Evolutionary conservation across 1,139 yeast species (phyloP), one percentile per base, ranked within the genome.

Genomic region (Debaryomyces sp.): DNA sequence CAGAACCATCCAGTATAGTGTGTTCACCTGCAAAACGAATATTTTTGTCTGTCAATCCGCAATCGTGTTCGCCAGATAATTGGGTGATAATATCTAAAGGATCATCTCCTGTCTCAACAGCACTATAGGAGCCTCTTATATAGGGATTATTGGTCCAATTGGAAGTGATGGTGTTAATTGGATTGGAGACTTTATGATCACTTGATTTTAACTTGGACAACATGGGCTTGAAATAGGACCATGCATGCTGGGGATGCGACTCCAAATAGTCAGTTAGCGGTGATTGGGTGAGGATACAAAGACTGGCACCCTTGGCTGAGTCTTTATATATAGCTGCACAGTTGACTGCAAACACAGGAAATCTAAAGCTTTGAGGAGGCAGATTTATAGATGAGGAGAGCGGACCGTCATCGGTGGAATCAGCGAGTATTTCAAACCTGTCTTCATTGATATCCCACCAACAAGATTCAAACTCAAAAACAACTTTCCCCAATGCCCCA

Each of bases 11-110:
- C 57, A 77, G 68, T 22, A 80, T 78, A 1, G 95, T 82, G 60
- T 88, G 96, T 63, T 89, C 96, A 10, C 96, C 96, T 0, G 96
- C 96, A 70, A 89, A 89, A 45, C 94, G 71, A 5, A 89, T 72
- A 13, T 75, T 67, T 7, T 64, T 57, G n/a, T 64, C 57, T 5
- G 63, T 55, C 32, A 74, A 48, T 1, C 84, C 87, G 39, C 88
- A 89, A n/a, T 67, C 70, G 33, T 63, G 56, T 38, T 71, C 77
- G 27, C 79, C 77, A 32, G 78, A 75, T 48, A 88, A 72, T 46
- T 68, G 73, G 5, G 85, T 80, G 6, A 84, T 64, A 4, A 84
- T 73, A 44, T 80, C 85, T 15, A 81, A 70, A 0, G 91, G 89
- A 56, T 85, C 89, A 61, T 89, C 91, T 10, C 82, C 85, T 0